Base-by-base conservation (phyloP, 768 basidiomycete genomes). In the Mycena capillaripes region DNA sequence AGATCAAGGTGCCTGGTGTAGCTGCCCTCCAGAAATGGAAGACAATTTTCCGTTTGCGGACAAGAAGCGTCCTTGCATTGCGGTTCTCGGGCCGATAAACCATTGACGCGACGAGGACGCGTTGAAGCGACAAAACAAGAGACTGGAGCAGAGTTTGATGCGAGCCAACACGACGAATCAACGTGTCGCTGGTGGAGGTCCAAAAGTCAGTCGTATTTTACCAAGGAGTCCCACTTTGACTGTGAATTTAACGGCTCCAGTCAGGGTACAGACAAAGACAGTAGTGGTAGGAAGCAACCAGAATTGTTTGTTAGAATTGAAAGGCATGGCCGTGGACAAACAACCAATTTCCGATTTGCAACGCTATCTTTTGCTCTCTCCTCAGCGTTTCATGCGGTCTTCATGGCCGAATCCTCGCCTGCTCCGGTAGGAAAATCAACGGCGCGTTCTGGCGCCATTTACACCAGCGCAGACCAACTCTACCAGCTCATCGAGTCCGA, bases 401-500 rank as follows among this genome's bases (percentile, higher is more conserved):
- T 12, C 27, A 65, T 65, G 70, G 27, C 70, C 23, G 57, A 66
- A 19, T 14, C 62, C 19, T n/a, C 34, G 32, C 21, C 63, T 19
- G 12, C 40, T 4, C 8, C 42, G n/a, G 55, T 40, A 71, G 50
- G 12, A 10, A 14, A 9, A 25, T 34, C 44, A 17, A 68, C 66
- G 38, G 17, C 61, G 56, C 66, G 66, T 16, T 72, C 71, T 2
- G 21, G 38, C 6, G 61, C 71, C 6, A 72, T 72, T 8, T 60
- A 68, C 48, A 72, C 9, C 1, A 64, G 30, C n/a, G 66, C 66
- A 2, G 40, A 69, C 12, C 53, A 44, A 16, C 25, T 72, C 14
- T 69, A 27, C 23, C 21, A 29, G 29, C 61, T 72, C 29, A 59
- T 72, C 48, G 61, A 69, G 66, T 30, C n/a, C 6, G 71, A 72